Base-by-base conservation (phyloP, 805 yeast species). In the Isabelozyma rhagii region DNA sequence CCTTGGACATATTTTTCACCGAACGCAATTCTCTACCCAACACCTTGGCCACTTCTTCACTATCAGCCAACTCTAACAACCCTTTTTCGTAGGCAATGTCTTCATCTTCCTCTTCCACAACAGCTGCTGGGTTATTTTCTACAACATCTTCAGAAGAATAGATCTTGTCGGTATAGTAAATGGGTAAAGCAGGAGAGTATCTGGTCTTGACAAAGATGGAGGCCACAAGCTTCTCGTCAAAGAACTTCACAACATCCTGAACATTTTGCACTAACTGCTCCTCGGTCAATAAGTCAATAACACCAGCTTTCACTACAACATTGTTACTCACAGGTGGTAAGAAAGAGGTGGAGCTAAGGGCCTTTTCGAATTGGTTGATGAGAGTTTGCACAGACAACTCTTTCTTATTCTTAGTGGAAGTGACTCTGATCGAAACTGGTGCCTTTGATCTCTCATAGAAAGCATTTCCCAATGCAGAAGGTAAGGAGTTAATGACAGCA, bases 121-220 rank as follows among this genome's bases (percentile, higher is more conserved):
- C 52, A n/a, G 62, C 55, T 27, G 60, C 63, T 14, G 51, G 61
- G 5, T 46, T 54, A 21, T 60, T 57, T 15, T 65, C 74, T 10
- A 66, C 69, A 40, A 80, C 68, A 59, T 84, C 89, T 40, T 69
- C 71, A 21, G 80, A 84, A 38, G 63, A 59, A 62, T 68, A 78
- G 46, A 85, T 63, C 55, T 75, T 77, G 29, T 86, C 85, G 43
- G 86, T 75, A 62, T 84, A 81, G 69, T 75, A 94, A 51, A 94
- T 74, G 43, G 99, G 98, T 59, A 94, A 74, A 8, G 92, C 81
- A 17, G 97, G 97, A 17, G 97, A 89, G 41, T 69, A 67, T 50
- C 75, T 71, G 10, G 93, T 77, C 72, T 90, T 90, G 53, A 88
- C 64, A 60, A 79, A 81, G 34, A 85, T 71, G 39, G 80, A 80